A percentile compares a stretch with the other conserved stretches of the same genome.
These are phyloP conservation scores for Diaporthe aspalathi DNA, from an alignment of 2,329 filamentous ascomycete genomes.

Conservation along the genomic window DNA sequence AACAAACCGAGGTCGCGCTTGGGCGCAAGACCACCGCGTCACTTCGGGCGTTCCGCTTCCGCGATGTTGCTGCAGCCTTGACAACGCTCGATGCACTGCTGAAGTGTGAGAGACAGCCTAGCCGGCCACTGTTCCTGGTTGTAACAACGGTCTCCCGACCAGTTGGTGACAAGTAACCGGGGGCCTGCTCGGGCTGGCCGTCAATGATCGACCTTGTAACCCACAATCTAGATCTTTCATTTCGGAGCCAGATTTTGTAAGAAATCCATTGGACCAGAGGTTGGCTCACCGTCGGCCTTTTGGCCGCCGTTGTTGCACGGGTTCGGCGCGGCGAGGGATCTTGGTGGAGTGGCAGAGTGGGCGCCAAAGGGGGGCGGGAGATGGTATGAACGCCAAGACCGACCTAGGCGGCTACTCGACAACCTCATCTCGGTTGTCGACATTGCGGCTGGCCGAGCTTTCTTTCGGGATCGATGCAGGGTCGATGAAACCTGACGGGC, in stretches of 20 bases:
- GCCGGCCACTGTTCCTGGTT: neutral
- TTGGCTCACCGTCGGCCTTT: conserved; percentile 10
- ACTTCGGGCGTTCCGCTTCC: neutral
- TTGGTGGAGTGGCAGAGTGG: conserved; percentile 15
- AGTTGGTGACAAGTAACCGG: neutral
- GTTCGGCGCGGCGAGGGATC: neutral
- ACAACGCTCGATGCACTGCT: neutral
- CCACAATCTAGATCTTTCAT: conserved; percentile 25
- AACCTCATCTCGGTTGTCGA: conserved; percentile 28
- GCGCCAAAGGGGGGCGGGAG: conserved; percentile 17
- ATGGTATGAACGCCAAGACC: conserved; percentile 23
- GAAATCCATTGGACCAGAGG: neutral
- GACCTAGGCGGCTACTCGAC: conserved; percentile 12
- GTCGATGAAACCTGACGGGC: conserved; percentile 11
- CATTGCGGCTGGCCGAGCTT: conserved; percentile 24
- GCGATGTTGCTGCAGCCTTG: neutral
- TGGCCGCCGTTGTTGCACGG: neutral
- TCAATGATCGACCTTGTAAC: conserved; percentile 21
- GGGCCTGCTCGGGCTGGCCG: conserved; percentile 10
- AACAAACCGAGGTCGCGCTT: neutral
- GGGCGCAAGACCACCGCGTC: neutral
- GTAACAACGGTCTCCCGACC: conserved; percentile 8
- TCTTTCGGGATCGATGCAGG: conserved; percentile 22
- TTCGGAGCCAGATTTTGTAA: conserved; percentile 7
- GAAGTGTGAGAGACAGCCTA: neutral